Base-by-base conservation (phyloP, 371 early-diverging fungal genomes). In the Batkoa obscura region DNA sequence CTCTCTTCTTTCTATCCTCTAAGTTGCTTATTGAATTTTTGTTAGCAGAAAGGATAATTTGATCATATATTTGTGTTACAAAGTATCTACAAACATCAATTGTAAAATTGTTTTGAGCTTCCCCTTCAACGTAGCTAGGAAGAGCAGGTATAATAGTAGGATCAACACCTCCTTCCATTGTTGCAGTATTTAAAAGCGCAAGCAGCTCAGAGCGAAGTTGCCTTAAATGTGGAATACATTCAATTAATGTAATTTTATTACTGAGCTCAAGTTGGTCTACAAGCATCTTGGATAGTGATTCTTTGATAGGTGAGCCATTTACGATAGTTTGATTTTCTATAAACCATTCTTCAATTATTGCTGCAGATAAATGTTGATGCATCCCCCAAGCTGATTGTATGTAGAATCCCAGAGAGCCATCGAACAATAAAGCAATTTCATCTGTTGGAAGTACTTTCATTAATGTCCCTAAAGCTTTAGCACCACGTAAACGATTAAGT, bases 321-420 rank as follows among this genome's bases (percentile, higher is more conserved):
- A 68, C 58, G 0, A 72, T 67, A 30, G 75, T 69, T 43, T 71
- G 69, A 57, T 70, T 23, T 4, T 72, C 78, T 34, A 69, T 65
- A 0, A 84, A 85, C 77, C 85, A 86, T 62, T 88, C 92, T 56
- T 93, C 89, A 31, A 88, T 68, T 0, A 86, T 72, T 50, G 86
- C 74, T n/a, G 80, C 73, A 1, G 83, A 78, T 47, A 90, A 66
- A 57, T 86, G 80, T 10, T 86, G 79, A 55, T 89, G 84, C 52
- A 83, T 70, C 2, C 88, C 89, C 82, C 84, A 84, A 1, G 78
- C 73, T 0, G 90, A 85, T 1, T 65, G 68, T 38, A 78, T 61
- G 34, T 73, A 61, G 0, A 68, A 32, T 4, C 51, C 32, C 34
- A 50, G 15, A 49, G 38, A 65, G 38, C 23, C 8, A 30, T 33